phyloP scores from a whole-genome alignment of 2,329 filamentous ascomycete species.

The Aureobasidium sp. region DNA sequence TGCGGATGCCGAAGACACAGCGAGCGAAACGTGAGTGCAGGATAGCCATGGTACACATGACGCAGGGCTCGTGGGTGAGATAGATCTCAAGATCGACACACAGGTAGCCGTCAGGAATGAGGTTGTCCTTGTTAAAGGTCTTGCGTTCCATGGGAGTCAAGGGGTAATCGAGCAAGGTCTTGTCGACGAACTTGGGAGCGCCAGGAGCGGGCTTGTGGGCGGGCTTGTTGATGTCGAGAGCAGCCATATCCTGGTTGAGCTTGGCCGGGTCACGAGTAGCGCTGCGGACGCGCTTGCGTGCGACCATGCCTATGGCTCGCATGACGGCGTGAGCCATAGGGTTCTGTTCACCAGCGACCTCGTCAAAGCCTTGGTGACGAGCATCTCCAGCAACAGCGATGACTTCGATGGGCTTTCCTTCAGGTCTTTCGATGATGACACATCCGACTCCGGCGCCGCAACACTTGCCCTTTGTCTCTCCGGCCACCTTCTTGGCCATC shows the following conservation, averaged over 20 bases:
- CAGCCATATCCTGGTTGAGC: constrained; percentile 27
- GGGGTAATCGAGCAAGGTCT: constrained; percentile 61
- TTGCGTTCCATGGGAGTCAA: constrained; percentile 59
- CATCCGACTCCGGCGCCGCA: constrained; percentile 66
- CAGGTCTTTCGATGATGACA: constrained; percentile 61
- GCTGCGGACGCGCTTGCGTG: constrained; percentile 43
- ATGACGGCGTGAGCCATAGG: constrained; percentile 72
- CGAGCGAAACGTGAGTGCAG: constrained; percentile 87
- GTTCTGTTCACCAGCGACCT: constrained; percentile 39
- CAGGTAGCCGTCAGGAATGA: constrained; percentile 73
- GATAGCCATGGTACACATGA: constrained; percentile 96
- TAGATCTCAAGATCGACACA: constrained; percentile 93
- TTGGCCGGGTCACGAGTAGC: constrained; percentile 24
- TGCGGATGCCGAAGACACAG: constrained; percentile 71
- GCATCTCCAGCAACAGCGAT: constrained; percentile 72
- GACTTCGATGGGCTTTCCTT: constrained; percentile 42
- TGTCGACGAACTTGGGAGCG: constrained; percentile 32
- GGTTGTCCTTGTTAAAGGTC: constrained; percentile 59
- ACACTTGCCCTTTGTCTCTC: constrained; percentile 50
- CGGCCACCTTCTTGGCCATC: constrained; percentile 57
- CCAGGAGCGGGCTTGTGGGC: constrained; percentile 26
- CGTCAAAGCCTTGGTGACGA: constrained; percentile 46
- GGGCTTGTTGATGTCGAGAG: constrained; percentile 23
- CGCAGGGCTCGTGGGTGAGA: constrained; percentile 88
- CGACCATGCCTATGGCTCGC: constrained; percentile 76